These are phyloP conservation scores for Solanum neorickii DNA, from an alignment of 257 asterid species.

Conservation along the genomic window DNA sequence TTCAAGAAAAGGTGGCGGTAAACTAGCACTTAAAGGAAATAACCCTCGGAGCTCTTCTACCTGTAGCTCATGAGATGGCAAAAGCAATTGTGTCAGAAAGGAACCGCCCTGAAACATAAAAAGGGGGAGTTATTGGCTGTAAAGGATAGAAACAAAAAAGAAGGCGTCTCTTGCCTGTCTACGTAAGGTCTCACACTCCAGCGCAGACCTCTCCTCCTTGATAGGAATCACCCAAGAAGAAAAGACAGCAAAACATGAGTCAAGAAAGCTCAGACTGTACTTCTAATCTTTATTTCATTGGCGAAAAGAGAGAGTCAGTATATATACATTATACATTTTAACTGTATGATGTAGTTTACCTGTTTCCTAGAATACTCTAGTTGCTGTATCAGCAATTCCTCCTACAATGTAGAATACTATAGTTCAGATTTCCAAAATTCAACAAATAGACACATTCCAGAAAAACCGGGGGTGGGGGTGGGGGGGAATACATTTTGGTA, in stretches of 20 bases:
- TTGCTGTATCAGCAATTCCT: conserved; percentile 36
- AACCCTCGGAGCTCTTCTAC: conserved; percentile 27
- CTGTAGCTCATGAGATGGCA: conserved; percentile 11
- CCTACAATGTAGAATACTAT: conserved; percentile 23
- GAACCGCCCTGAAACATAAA: neutral
- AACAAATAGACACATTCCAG: neutral
- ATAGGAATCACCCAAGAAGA: neutral
- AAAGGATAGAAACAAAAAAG: neutral
- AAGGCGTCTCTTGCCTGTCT: conserved; percentile 25
- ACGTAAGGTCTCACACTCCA: conserved; percentile 43
- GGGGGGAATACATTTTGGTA: neutral
- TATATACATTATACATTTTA: neutral
- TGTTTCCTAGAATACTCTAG: conserved; percentile 27
- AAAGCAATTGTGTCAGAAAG: neutral
- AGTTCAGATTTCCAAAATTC: neutral
- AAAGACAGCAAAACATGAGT: neutral
- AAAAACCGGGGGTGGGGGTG: neutral
- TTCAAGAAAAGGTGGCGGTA: conserved; percentile 20
- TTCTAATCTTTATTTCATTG: neutral
- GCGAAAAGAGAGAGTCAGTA: neutral
- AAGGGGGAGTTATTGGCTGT: neutral
- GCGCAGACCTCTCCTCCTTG: conserved; percentile 40
- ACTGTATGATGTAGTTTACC: conserved; percentile 16
- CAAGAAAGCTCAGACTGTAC: neutral
- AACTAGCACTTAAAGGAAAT: conserved; percentile 4